Conservation (phyloP, 148 eudicot species). For the Cornus controversa region DNA sequence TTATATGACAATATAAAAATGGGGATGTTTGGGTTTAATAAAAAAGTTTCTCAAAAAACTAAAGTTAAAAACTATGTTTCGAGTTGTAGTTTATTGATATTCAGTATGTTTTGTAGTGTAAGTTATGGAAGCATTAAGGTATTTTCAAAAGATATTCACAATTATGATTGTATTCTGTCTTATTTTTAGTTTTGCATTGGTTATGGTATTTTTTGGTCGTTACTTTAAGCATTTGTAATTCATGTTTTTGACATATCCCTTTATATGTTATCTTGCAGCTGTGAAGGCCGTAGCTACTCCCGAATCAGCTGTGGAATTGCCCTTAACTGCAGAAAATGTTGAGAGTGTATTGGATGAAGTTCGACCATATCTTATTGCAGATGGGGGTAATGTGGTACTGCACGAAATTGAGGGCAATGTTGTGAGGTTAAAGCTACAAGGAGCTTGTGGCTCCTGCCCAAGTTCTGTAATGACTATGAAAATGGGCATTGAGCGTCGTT, state of each 20-base stretch:
- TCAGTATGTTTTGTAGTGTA: not conserved
- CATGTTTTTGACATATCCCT: not conserved
- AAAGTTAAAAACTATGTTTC: not conserved
- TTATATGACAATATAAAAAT: not conserved
- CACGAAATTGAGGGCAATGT: conserved; percentile 91
- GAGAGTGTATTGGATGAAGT: conserved; percentile 85
- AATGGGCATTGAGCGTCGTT: conserved; percentile 87
- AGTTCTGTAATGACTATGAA: conserved; percentile 89
- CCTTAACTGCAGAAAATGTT: conserved; percentile 84
- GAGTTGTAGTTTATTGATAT: not conserved
- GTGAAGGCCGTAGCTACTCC: conserved; percentile 74
- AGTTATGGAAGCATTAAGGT: not conserved
- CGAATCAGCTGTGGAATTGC: conserved; percentile 65
- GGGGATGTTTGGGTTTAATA: not conserved
- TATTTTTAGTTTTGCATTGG: not conserved
- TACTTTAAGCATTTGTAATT: not conserved
- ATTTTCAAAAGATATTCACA: not conserved
- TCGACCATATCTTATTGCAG: conserved; percentile 82
- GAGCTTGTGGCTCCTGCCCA: conserved; percentile 97
- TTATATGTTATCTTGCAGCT: conserved; percentile 39
- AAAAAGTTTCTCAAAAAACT: not conserved
- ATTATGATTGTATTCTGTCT: not conserved
- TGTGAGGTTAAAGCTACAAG: conserved; percentile 78
- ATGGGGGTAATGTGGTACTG: conserved; percentile 93
- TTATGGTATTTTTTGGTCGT: too few relatives aligned